Conservation (phyloP, 108 stramenopile genomes). For the Hondaea fermentalgiana region DNA sequence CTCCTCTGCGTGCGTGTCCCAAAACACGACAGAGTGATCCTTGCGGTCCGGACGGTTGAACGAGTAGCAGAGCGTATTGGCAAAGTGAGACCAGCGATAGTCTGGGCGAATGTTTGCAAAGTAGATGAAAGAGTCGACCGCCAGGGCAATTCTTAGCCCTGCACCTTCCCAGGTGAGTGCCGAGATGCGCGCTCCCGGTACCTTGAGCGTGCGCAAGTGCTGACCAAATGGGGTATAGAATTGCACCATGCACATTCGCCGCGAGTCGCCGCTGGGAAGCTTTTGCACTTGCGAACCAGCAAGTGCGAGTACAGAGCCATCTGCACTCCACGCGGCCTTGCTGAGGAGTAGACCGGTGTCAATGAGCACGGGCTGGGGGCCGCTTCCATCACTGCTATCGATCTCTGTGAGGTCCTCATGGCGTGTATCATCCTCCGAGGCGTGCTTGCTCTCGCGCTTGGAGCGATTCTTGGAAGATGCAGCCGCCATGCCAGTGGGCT, state of each 20-base stretch:
- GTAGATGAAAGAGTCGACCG: constrained; percentile 56
- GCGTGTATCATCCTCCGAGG: background rate
- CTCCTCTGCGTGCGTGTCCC: constrained; percentile 43
- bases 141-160: constrained; percentile 51
- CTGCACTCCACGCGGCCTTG: constrained; percentile 41
- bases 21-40: constrained; percentile 41
- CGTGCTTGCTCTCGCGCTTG: background rate
- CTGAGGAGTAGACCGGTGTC: constrained; percentile 39
- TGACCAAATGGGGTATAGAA: constrained; percentile 29
- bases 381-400: background rate
- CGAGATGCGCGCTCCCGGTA: constrained; percentile 36
- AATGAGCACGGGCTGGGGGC: constrained; percentile 28
- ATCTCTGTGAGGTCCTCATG: background rate
- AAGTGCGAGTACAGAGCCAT: constrained; percentile 43
- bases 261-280: background rate
- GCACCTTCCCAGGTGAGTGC: constrained; percentile 51
- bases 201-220: constrained; percentile 26
- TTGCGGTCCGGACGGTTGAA: constrained; percentile 35
- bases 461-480: no score
- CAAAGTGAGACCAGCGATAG: constrained; percentile 44
- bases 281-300: constrained; percentile 24
- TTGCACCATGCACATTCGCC: background rate
- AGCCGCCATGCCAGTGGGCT: background rate
- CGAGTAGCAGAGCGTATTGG: constrained; percentile 40
- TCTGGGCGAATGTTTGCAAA: constrained; percentile 56